These are phyloP conservation scores for Escovopsis sp. DNA, from an alignment of 2,329 filamentous ascomycete genomes.

Conservation along the genomic window DNA sequence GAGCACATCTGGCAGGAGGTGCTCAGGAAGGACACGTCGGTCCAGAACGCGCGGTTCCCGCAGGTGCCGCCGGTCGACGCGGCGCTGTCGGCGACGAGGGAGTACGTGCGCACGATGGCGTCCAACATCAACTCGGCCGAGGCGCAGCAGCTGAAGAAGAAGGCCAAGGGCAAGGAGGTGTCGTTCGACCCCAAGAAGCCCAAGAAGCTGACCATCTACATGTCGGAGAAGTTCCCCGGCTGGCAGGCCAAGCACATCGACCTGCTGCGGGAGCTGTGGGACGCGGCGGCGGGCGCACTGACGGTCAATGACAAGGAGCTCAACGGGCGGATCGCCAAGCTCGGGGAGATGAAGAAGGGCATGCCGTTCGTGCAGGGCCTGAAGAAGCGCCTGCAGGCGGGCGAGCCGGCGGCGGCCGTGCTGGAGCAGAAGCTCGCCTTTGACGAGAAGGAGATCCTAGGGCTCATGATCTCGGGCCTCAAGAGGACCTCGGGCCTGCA, in stretches of 20 bases:
- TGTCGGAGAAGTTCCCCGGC: conserved; percentile 62
- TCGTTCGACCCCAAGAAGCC: conserved; percentile 80
- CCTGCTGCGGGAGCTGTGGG: conserved; percentile 57
- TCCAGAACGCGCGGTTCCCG: conserved; percentile 54
- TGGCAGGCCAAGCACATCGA: conserved; percentile 92
- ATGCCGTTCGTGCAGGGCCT: conserved; percentile 90
- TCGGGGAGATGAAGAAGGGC: conserved; percentile 87
- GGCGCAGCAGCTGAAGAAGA: conserved; percentile 68
- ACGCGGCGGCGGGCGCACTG: conserved; percentile 41
- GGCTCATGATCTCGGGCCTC: conserved; percentile 65
- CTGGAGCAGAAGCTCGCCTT: conserved; percentile 78
- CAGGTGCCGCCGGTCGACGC: conserved; percentile 49
- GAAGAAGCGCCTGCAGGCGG: conserved; percentile 66
- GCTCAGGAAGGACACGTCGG: conserved; percentile 57
- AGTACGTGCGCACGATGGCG: conserved; percentile 64
- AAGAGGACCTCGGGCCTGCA: conserved; percentile 59
- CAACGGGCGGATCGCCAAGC: conserved; percentile 63
- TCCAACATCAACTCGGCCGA: conserved; percentile 72
- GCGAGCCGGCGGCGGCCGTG: conserved; percentile 51
- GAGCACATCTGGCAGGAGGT: conserved; percentile 93
- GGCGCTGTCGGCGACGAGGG: conserved; percentile 59
- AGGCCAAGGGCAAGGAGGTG: conserved; percentile 79
- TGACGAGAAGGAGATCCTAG: conserved; percentile 63
- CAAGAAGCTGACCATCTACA: conserved; percentile 82
- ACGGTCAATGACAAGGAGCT: conserved; percentile 63